Evolutionary conservation across 345 rosid genomes (phyloP), one percentile per base, ranked within the genome.

Genomic region (Acer yangbiense): DNA sequence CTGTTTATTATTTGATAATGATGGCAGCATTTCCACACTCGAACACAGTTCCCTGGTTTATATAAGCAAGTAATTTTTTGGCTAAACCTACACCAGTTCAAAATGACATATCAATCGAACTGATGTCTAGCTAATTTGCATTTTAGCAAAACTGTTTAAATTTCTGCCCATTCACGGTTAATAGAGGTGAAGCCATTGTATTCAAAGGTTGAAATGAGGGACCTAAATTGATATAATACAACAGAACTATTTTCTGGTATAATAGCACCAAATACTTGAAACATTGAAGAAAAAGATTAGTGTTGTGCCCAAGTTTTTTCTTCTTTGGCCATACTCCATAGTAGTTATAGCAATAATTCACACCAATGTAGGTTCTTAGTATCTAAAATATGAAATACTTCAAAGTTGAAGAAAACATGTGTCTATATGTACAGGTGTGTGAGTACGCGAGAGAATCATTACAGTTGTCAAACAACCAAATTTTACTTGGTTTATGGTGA

Each of bases 161-260:
- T 5, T 54, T 54, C 11, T 16, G n/a, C 7, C 58, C n/a, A 5
- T 54, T 54, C n/a, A 50, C 58, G 5, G n/a, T 54, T 71, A n/a
- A 11, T 21, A 64, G 39, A 62, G 20, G 16, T 16, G 14, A 70
- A 35, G 67, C 23, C 68, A 54, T 43, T 64, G 50, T 25, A 65
- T 35, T 17, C 23, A 43, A 55, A 78, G 57, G 43, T 17, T 23
- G 23, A 61, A 25, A 44, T 44, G 23, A 43, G 32, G 1, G 21
- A 11, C 27, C 25, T 60, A 58, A 39, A 76, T 46, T 54, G 6
- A 75, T 65, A 65, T 9, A 77, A 68, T 43, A n/a, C 54, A 43
- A 48, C 10, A 13, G n/a, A 32, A 7, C 5, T 11, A 9, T 68
- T 4, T 68, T 20, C 57, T 4, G 72, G 57, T 6, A 46, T 43